phyloP scores from a whole-genome alignment of 805 yeast species.

The Kregervanrija delftensis region DNA sequence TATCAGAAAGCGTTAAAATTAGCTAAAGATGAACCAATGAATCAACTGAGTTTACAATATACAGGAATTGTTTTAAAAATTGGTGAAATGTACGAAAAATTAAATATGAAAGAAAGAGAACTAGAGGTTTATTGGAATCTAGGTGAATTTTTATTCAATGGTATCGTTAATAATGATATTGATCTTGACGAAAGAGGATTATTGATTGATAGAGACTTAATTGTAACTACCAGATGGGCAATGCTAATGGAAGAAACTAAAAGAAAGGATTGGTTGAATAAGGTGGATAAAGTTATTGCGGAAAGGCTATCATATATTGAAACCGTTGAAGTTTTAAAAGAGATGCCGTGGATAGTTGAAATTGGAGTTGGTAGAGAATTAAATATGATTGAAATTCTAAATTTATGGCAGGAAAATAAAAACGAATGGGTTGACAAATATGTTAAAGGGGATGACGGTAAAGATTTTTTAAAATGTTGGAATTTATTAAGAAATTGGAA shows the following conservation, averaged over 20 bases:
- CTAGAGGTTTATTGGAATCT: conserved; percentile 39
- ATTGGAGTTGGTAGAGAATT: conserved; percentile 1
- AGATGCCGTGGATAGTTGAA: conserved; percentile 8
- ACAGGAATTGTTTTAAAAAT: conserved; percentile 86
- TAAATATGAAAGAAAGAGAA: conserved; percentile 59
- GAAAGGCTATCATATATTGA: conserved; percentile 24
- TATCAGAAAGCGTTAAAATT: conserved; percentile 70
- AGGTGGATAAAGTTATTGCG: conserved; percentile 17
- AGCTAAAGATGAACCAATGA: conserved; percentile 49
- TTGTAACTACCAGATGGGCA: conserved; percentile 22
- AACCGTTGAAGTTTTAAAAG: conserved; percentile 7
- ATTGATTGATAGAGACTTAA: conserved; percentile 24
- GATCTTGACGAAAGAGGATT: conserved; percentile 17
- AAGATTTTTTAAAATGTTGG: conserved; percentile 19
- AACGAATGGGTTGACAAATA: conserved; percentile 16
- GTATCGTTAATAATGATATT: conserved; percentile 20
- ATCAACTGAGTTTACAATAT: conserved; percentile 65
- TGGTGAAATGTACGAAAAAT: conserved; percentile 78
- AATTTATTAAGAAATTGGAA: conserved; percentile 15
- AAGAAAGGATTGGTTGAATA: conserved; percentile 3
- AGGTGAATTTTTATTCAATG: conserved; percentile 22
- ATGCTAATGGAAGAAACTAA: conserved; percentile 12
- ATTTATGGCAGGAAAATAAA: conserved; percentile 9
- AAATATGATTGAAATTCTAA: conserved; percentile 17
- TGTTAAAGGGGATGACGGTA: conserved; percentile 12